Evolutionary conservation across 108 stramenopile species (phyloP).

Genomic region (Nitzschia sp.): DNA sequence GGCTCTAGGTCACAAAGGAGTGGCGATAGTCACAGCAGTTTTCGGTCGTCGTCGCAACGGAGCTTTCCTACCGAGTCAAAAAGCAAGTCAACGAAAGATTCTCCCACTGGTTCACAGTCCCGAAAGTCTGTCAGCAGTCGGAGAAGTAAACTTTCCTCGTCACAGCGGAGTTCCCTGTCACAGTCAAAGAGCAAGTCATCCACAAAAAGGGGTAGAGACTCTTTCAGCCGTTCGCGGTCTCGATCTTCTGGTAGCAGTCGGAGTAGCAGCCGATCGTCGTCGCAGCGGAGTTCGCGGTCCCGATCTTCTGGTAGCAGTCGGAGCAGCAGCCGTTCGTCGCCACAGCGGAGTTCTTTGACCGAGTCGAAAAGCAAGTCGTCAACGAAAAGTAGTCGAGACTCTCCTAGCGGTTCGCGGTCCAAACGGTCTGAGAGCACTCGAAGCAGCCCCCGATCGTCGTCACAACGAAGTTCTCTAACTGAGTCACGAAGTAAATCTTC

Average conservation of each 20-base stretch:
- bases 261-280: neutral
- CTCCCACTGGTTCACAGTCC: no score
- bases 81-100: no score
- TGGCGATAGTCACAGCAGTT: neutral
- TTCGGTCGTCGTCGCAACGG: neutral
- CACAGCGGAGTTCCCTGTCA: neutral
- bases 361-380: neutral
- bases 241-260: neutral
- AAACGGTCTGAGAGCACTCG: neutral
- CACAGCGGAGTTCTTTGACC: conserved; percentile 1
- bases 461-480: neutral
- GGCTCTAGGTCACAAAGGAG: neutral
- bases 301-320: neutral
- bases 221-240: no score
- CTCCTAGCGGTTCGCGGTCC: neutral
- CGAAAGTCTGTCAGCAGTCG: no score
- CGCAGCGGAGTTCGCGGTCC: neutral
- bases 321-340: neutral
- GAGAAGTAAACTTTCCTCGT: no score
- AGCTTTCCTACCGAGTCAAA: neutral
- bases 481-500: neutral
- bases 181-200: neutral
- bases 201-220: neutral
- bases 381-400: neutral
- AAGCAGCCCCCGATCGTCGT: neutral